Percentiles rank a stretch among this genome's conserved stretches.
Conservation (phyloP, 73 alveolate species). For the Paraurostyla sp. region DNA sequence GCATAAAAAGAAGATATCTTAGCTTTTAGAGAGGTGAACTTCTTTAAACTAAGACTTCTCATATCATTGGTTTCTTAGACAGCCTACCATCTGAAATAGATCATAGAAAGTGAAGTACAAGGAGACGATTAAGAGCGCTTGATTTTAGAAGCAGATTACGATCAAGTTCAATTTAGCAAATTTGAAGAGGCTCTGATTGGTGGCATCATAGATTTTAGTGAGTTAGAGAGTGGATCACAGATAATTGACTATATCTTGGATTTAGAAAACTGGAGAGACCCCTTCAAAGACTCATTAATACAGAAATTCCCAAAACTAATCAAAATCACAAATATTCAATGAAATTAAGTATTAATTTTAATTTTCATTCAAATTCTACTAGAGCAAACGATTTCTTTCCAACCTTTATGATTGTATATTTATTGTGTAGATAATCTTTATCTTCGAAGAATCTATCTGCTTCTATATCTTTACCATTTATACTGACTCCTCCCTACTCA, state of each 20-base stretch:
- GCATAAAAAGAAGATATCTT: not conserved
- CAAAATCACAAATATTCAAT: not conserved
- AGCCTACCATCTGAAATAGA: not conserved
- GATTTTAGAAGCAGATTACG: not conserved
- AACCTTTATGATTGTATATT: slow-evolving; percentile 1
- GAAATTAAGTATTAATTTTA: not conserved
- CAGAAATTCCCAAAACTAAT: not conserved
- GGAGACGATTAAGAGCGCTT: not conserved
- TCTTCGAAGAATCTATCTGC: not conserved
- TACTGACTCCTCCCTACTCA: slow-evolving; percentile 25
- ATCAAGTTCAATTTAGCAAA: not conserved
- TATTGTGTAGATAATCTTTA: not conserved
- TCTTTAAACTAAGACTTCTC: not conserved
- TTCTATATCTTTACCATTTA: not conserved
- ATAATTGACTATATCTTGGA: not conserved
- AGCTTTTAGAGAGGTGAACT: not conserved
- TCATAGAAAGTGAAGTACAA: no score
- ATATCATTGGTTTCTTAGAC: not conserved
- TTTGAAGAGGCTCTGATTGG: not conserved
- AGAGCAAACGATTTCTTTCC: slow-evolving; percentile 54
- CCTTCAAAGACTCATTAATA: not conserved
- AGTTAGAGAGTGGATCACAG: not conserved
- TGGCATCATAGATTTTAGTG: slow-evolving; percentile 1
- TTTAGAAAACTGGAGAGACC: not conserved
- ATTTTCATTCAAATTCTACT: slow-evolving; percentile 17